Conservation (phyloP, 2,329 filamentous ascomycete species). For the Colletotrichum zoysiae region DNA sequence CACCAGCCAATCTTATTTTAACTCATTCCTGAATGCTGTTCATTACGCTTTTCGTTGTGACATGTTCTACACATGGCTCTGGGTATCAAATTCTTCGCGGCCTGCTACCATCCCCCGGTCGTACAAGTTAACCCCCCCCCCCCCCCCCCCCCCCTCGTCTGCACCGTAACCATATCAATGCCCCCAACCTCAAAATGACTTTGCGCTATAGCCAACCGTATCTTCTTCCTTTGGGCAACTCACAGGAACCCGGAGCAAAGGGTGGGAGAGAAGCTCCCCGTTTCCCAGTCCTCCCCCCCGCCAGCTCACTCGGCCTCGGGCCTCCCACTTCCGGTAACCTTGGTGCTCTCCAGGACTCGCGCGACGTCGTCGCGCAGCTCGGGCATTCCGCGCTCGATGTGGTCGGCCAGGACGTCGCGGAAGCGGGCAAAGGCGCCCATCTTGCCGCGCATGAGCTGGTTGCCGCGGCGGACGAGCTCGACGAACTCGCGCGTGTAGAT, state of each 20-base stretch:
- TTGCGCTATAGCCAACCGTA: neutral
- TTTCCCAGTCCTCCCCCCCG: too few species aligned
- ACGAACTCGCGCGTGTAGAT: constrained; percentile 82
- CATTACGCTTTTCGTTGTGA: neutral
- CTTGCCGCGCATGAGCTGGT: constrained; percentile 77
- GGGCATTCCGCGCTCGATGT: constrained; percentile 70
- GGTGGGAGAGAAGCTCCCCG: too few species aligned
- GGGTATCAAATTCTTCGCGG: constrained; percentile 10
- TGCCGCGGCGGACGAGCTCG: constrained; percentile 74
- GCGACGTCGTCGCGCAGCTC: constrained; percentile 68
- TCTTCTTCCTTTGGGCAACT: neutral
- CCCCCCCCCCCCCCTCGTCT: neutral
- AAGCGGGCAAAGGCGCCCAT: constrained; percentile 71
- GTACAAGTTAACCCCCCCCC: too few species aligned
- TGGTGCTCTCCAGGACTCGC: constrained; percentile 62
- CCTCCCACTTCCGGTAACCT: constrained; percentile 27
- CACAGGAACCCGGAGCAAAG: neutral
- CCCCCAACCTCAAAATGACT: neutral
- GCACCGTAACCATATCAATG: neutral
- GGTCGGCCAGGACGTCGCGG: constrained; percentile 71
- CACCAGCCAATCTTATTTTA: neutral
- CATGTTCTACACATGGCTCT: constrained; percentile 4
- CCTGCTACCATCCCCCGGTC: neutral
- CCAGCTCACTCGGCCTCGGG: neutral
- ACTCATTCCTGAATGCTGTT: neutral